Conservation (phyloP, 306 rosid species). For the Cotoneaster glaucophyllus region DNA sequence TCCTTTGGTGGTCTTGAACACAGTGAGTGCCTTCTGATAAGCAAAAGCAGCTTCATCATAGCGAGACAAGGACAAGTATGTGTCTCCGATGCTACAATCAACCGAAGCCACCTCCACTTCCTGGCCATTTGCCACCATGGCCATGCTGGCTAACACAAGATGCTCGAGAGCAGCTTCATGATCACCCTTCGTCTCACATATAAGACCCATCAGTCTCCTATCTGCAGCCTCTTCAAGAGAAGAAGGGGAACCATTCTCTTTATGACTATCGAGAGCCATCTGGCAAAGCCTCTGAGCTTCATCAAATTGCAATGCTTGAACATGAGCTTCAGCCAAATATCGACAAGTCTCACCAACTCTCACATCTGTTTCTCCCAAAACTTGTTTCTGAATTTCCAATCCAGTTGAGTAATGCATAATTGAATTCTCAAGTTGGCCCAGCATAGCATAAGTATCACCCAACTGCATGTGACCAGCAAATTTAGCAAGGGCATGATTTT, state of each 20-base stretch:
- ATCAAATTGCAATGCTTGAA: conserved; percentile 76
- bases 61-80: conserved; percentile 69
- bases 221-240: conserved; percentile 91
- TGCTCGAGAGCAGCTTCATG: conserved; percentile 92
- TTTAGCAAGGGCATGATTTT: conserved; percentile 71
- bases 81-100: conserved; percentile 89
- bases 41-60: conserved; percentile 79
- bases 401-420: conserved; percentile 65
- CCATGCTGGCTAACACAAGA: conserved; percentile 81
- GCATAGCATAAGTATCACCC: conserved; percentile 85
- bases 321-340: conserved; percentile 90
- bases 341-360: conserved; percentile 87
- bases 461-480: conserved; percentile 92
- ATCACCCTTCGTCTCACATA: conserved; percentile 82
- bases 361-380: conserved; percentile 74
- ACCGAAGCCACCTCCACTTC: conserved; percentile 81
- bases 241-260: conserved; percentile 50
- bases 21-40: conserved; percentile 76
- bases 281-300: conserved; percentile 83
- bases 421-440: conserved; percentile 85
- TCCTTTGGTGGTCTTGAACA: conserved; percentile 75
- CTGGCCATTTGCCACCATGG: conserved; percentile 84
- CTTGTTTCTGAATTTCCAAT: conserved; percentile 64
- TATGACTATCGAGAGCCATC: conserved; percentile 80
- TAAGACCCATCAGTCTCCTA: conserved; percentile 92